Conservation (phyloP, 805 yeast species). For the Priceomyces carsonii region DNA sequence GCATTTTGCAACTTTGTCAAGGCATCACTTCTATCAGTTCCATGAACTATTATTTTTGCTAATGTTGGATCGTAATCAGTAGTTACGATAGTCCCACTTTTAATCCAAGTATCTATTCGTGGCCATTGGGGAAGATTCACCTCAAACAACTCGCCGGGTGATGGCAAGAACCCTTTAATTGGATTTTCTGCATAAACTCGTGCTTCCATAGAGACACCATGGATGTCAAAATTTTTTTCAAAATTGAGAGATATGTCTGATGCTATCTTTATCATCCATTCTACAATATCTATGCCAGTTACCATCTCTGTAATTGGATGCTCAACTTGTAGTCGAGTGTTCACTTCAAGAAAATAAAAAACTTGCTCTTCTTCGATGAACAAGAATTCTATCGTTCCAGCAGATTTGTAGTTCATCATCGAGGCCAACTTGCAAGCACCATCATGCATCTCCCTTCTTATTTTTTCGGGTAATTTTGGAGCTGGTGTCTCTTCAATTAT, state of each 20-base stretch:
- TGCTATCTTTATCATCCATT: slow-evolving; percentile 94
- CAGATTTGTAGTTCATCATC: slow-evolving; percentile 86
- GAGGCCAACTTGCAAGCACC: slow-evolving; percentile 86
- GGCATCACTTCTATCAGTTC: slow-evolving; percentile 84
- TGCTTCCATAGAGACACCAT: slow-evolving; percentile 96
- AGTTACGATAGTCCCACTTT: slow-evolving; percentile 80
- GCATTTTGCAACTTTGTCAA: slow-evolving; percentile 75
- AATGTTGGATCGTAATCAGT: slow-evolving; percentile 96
- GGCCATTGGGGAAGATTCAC: slow-evolving; percentile 88
- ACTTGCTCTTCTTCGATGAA: slow-evolving; percentile 84
- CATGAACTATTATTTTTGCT: slow-evolving; percentile 95
- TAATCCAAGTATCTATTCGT: slow-evolving; percentile 92
- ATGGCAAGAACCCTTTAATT: slow-evolving; percentile 89
- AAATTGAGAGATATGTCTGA: slow-evolving; percentile 88
- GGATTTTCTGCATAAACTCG: slow-evolving; percentile 97
- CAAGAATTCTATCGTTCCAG: slow-evolving; percentile 96
- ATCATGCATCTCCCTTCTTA: slow-evolving; percentile 70
- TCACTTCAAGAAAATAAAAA: slow-evolving; percentile 93
- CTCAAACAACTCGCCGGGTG: slow-evolving; percentile 91
- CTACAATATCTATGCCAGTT: slow-evolving; percentile 91
- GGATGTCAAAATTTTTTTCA: slow-evolving; percentile 51
- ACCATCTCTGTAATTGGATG: slow-evolving; percentile 96
- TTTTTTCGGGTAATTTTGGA: slow-evolving; percentile 81
- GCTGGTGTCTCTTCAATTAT: slow-evolving; percentile 98
- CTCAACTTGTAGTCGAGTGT: slow-evolving; percentile 95